These are phyloP conservation scores for Mariannaea sp. DNA, from an alignment of 2,329 filamentous ascomycete species.

Conservation along the genomic window DNA sequence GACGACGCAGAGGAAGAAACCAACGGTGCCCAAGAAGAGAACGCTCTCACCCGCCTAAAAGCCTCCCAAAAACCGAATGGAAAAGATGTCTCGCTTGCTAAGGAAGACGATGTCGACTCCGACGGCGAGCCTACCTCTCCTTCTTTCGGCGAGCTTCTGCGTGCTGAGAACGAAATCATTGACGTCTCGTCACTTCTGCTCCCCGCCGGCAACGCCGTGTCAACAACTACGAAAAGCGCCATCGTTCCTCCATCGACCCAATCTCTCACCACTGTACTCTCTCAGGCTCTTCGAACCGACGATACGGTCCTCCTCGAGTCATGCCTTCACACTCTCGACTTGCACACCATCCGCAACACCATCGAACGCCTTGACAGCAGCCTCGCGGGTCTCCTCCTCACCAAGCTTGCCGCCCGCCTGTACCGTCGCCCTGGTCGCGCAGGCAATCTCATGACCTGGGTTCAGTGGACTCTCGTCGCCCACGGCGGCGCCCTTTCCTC, in stretches of 20 bases:
- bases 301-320: slow-evolving; percentile 89
- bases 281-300: slow-evolving; percentile 90
- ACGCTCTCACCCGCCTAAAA: slow-evolving; percentile 26
- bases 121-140: slow-evolving; percentile 60
- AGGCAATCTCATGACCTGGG: slow-evolving; percentile 89
- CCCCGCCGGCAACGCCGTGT: slow-evolving; percentile 40
- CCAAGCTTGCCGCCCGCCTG: slow-evolving; percentile 84
- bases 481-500: slow-evolving; percentile 91
- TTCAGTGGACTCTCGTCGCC: slow-evolving; percentile 90
- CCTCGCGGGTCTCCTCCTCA: slow-evolving; percentile 77
- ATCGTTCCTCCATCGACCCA: slow-evolving; percentile 71
- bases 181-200: slow-evolving; percentile 71
- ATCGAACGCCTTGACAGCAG: slow-evolving; percentile 88
- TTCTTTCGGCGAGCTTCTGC: slow-evolving; percentile 86
- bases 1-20: slow-evolving; percentile 24
- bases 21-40: slow-evolving; percentile 22
- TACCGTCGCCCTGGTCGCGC: slow-evolving; percentile 87
- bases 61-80: slow-evolving; percentile 34
- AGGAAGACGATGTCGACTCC: slow-evolving; percentile 42
- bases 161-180: slow-evolving; percentile 71
- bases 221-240: slow-evolving; percentile 51
- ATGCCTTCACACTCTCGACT: slow-evolving; percentile 81
- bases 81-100: slow-evolving; percentile 25
- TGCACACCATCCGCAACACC: slow-evolving; percentile 79
- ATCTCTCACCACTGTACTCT: slow-evolving; percentile 89